A percentile compares a stretch with the other conserved stretches of the same genome.
These are phyloP conservation scores for Dendrostoma leiphaemia DNA, from an alignment of 2,329 filamentous ascomycete species.

Conservation along the genomic window DNA sequence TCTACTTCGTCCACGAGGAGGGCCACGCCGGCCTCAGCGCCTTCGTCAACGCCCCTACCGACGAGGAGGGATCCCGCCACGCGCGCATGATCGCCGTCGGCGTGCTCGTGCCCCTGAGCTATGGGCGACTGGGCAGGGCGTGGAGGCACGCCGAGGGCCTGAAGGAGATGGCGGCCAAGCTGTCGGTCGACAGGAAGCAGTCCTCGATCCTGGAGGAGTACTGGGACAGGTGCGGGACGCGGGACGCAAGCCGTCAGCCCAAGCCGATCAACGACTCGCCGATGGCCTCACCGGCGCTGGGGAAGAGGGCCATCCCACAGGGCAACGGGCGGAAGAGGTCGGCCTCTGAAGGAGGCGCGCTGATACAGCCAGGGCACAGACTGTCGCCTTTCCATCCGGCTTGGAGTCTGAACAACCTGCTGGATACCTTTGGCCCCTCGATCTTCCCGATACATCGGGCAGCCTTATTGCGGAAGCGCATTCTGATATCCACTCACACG, in stretches of 20 bases:
- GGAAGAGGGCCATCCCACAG: conserved; percentile 34
- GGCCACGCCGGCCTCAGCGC: conserved; percentile 85
- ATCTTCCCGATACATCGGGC: conserved; percentile 90
- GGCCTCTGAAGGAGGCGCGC: conserved; percentile 58
- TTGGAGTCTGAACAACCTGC: conserved; percentile 71
- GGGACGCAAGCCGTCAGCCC: conserved; percentile 33
- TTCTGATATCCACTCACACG: conserved; percentile 81
- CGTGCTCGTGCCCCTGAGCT: conserved; percentile 79
- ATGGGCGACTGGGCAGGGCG: conserved; percentile 79
- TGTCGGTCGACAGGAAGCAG: conserved; percentile 64
- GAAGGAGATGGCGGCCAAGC: conserved; percentile 68
- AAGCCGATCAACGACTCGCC: conserved; percentile 44
- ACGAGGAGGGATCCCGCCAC: conserved; percentile 74
- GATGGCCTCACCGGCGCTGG: conserved; percentile 49
- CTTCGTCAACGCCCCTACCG: conserved; percentile 80
- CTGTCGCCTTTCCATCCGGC: conserved; percentile 82
- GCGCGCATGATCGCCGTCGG: conserved; percentile 93
- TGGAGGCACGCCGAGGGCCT: conserved; percentile 84
- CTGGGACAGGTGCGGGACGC: conserved; percentile 64
- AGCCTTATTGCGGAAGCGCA: conserved; percentile 80
- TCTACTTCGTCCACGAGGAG: conserved; percentile 86
- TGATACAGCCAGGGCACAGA: conserved; percentile 60
- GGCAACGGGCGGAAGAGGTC: conserved; percentile 57
- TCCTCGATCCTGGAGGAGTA: conserved; percentile 70
- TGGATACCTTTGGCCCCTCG: conserved; percentile 84